Evolutionary conservation across 805 yeast species (phyloP).

Genomic region (Ogataea zsoltii): DNA sequence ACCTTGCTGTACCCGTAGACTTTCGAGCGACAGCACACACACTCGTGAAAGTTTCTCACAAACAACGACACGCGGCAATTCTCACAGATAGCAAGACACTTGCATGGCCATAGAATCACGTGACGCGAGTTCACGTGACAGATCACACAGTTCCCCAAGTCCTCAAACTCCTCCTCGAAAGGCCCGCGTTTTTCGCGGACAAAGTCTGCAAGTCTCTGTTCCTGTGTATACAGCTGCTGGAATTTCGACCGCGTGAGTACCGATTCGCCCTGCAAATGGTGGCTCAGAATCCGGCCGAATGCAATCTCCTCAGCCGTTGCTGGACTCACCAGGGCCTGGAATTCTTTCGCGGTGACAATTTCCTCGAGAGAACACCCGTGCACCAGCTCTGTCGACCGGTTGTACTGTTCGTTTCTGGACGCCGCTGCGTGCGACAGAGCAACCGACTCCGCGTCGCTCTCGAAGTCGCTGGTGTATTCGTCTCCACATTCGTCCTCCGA

Average conservation of each 20-base stretch:
- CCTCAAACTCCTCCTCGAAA: slow-evolving; percentile 9
- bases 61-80: slow-evolving; percentile 75
- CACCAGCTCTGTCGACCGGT: not conserved
- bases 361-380: slow-evolving; percentile 17
- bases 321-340: slow-evolving; percentile 27
- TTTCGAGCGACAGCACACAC: slow-evolving; percentile 80
- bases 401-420: not conserved
- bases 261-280: slow-evolving; percentile 25
- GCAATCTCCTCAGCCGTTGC: slow-evolving; percentile 26
- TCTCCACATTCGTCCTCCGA: slow-evolving; percentile 12
- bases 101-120: slow-evolving; percentile 90
- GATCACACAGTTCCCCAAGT: slow-evolving; percentile 64
- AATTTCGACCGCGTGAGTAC: slow-evolving; percentile 33
- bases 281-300: slow-evolving; percentile 30
- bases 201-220: slow-evolving; percentile 30
- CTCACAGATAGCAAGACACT: slow-evolving; percentile 86
- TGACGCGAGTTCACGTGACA: slow-evolving; percentile 76
- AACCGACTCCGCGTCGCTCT: slow-evolving; percentile 5
- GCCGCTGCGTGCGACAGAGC: not conserved
- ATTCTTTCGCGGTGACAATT: slow-evolving; percentile 25
- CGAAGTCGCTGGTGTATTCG: slow-evolving; percentile 20
- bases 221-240: slow-evolving; percentile 22
- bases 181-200: slow-evolving; percentile 23
- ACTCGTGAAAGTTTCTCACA: slow-evolving; percentile 68
- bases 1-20: slow-evolving; percentile 69